Evolutionary conservation across 805 yeast genomes (phyloP).

Genomic region (Scheffersomyces lignosus): DNA sequence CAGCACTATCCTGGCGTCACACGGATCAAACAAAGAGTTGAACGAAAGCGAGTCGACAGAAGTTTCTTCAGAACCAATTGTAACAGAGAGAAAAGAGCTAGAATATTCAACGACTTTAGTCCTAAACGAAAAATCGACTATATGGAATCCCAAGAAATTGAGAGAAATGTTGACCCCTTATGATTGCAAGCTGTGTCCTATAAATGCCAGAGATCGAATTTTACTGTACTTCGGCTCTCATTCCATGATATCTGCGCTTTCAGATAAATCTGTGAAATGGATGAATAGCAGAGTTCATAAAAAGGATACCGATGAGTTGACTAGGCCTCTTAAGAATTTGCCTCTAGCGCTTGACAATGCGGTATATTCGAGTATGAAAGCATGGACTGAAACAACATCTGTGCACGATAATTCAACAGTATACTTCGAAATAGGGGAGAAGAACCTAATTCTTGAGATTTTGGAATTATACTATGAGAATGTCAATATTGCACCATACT

Average conservation of each 20-base stretch:
- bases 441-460: constrained; percentile 9
- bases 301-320: constrained; percentile 3
- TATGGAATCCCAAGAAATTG: neutral
- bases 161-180: neutral
- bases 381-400: constrained; percentile 8
- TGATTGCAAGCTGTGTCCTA: neutral
- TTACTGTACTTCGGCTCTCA: constrained; percentile 15
- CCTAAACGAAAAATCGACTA: neutral
- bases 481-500: constrained; percentile 9
- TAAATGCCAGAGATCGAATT: neutral
- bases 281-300: constrained; percentile 10
- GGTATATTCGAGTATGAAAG: constrained; percentile 7
- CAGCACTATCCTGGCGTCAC: neutral
- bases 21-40: neutral
- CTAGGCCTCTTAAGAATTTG: constrained; percentile 14
- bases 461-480: constrained; percentile 8
- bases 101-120: neutral
- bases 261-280: constrained; percentile 15
- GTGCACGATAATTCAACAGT: constrained; percentile 3
- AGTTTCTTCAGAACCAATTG: neutral
- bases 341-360: constrained; percentile 10
- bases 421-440: constrained; percentile 9
- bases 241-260: constrained; percentile 14
- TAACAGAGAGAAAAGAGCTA: neutral
- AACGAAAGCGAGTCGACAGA: neutral